A percentile compares a stretch with the other conserved stretches of the same genome.
Evolutionary conservation across 2,329 filamentous ascomycete species (phyloP).

Genomic region (Aspergillus fischeri): DNA sequence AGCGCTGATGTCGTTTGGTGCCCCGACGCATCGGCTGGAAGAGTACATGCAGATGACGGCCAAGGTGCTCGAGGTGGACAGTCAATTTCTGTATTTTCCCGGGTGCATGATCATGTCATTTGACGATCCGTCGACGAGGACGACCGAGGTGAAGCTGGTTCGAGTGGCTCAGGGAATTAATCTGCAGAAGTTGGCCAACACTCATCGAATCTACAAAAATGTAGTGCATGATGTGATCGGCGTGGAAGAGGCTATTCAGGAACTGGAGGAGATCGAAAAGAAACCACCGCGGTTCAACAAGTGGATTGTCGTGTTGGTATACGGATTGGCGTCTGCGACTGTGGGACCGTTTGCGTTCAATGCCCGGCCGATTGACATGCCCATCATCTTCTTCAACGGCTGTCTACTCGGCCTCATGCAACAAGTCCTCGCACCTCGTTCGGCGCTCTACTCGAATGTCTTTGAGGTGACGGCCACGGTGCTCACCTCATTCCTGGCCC

Average conservation of each 20-base stretch:
- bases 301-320: constrained; percentile 59
- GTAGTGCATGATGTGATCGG: constrained; percentile 45
- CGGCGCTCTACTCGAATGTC: constrained; percentile 62
- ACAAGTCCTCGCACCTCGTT: constrained; percentile 68
- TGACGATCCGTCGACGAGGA: constrained; percentile 49
- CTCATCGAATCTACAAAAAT: constrained; percentile 46
- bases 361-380: constrained; percentile 72
- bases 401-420: constrained; percentile 70
- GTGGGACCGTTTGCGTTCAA: constrained; percentile 79
- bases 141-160: constrained; percentile 45
- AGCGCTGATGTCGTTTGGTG: constrained; percentile 84
- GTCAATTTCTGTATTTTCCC: constrained; percentile 84
- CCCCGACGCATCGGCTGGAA: constrained; percentile 85
- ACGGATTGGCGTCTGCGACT: constrained; percentile 69
- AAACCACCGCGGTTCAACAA: constrained; percentile 52
- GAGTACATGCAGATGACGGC: constrained; percentile 88
- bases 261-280: constrained; percentile 53
- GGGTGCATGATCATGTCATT: constrained; percentile 95
- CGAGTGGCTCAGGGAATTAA: constrained; percentile 42
- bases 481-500: constrained; percentile 63
- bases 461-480: constrained; percentile 63
- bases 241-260: constrained; percentile 42
- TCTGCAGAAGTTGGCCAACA: constrained; percentile 41
- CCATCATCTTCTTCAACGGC: constrained; percentile 71
- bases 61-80: constrained; percentile 81